Conservation (phyloP, 2,329 filamentous ascomycete genomes). For the Tolypocladium ophioglossoides region DNA sequence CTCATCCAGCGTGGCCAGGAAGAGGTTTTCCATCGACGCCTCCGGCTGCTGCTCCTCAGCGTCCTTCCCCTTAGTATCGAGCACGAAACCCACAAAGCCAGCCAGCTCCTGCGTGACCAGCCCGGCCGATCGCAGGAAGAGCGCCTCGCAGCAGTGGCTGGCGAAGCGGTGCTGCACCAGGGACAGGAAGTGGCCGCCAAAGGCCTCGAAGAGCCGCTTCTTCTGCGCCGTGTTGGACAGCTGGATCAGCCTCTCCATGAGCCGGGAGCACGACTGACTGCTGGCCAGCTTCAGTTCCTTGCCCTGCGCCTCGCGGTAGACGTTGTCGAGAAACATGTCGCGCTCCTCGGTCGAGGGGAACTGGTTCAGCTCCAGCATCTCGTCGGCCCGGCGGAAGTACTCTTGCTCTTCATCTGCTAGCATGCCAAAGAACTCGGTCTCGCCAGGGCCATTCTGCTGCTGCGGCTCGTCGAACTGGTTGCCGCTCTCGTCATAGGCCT, state of each 20-base stretch:
- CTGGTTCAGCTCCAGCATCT: constrained; percentile 80
- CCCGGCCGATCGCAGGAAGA: constrained; percentile 77
- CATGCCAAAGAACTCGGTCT: constrained; percentile 82
- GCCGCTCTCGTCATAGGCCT: constrained; percentile 7
- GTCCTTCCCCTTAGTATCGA: constrained; percentile 31
- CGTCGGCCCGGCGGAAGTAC: constrained; percentile 85
- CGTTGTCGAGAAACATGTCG: constrained; percentile 62
- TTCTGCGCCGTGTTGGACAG: constrained; percentile 70
- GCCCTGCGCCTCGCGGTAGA: constrained; percentile 76
- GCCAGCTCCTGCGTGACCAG: constrained; percentile 64
- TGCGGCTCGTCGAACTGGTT: constrained; percentile 13
- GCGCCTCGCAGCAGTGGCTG: constrained; percentile 90
- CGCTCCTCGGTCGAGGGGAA: constrained; percentile 70
- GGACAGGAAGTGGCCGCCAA: constrained; percentile 76
- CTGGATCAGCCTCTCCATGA: constrained; percentile 86
- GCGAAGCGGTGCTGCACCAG: constrained; percentile 93
- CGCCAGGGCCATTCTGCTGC: constrained; percentile 24
- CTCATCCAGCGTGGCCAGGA: constrained; percentile 75
- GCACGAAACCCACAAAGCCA: constrained; percentile 31
- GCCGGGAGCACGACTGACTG: constrained; percentile 86
- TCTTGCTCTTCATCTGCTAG: constrained; percentile 89
- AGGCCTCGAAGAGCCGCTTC: constrained; percentile 77
- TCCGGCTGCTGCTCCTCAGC: constrained; percentile 36
- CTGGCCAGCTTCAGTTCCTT: constrained; percentile 95
- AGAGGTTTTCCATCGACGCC: constrained; percentile 71